These are phyloP conservation scores for Anaeromyces robustus DNA, from an alignment of 192 early-diverging fungal species.

Conservation along the genomic window DNA sequence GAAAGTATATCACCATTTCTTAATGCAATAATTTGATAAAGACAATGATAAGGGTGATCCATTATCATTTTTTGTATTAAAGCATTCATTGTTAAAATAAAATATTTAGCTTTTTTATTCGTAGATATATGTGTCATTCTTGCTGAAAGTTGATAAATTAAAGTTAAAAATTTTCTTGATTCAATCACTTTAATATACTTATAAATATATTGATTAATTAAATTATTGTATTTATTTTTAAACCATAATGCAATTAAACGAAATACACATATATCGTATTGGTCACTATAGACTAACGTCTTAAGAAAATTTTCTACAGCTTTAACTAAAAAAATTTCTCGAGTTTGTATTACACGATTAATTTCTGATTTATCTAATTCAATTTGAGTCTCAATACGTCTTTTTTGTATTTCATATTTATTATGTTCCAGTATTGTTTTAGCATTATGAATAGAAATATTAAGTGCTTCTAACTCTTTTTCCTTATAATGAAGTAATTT, in stretches of 20 bases:
- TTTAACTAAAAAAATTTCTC: neutral
- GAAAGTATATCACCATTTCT: neutral
- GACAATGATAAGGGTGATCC: neutral
- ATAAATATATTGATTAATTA: neutral
- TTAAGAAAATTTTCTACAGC: neutral
- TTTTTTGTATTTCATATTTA: neutral
- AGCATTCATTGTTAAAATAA: neutral
- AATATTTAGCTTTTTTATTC: neutral
- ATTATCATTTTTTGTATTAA: neutral
- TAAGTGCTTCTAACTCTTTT: neutral
- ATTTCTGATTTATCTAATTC: neutral
- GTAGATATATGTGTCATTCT: neutral
- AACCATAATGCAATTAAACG: neutral
- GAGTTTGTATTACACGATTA: neutral
- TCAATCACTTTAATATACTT: neutral
- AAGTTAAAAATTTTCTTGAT: neutral
- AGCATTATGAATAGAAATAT: neutral
- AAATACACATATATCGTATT: neutral
- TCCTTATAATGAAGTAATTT: neutral
- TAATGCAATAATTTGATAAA: neutral
- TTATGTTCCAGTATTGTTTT: neutral
- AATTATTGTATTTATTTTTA: neutral
- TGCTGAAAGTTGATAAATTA: neutral
- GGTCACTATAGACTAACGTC: neutral
- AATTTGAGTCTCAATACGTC: neutral